Evolutionary conservation across 768 basidiomycete genomes (phyloP).

Genomic region (Pisolithus tinctorius): DNA sequence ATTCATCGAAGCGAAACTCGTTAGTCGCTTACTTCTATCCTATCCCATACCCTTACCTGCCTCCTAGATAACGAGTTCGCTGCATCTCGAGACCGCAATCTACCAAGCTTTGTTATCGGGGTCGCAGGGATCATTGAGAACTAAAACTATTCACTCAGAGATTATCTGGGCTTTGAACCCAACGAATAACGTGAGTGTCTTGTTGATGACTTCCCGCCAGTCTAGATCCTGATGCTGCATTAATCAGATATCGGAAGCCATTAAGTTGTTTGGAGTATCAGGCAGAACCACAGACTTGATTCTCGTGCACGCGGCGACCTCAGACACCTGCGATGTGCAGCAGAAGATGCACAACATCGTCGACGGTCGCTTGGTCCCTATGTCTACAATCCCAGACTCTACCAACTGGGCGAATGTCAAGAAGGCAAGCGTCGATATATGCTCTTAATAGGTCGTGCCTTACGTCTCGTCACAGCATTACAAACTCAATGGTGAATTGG

Average conservation of each 20-base stretch:
- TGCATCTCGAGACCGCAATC: constrained; percentile 81
- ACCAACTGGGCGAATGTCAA: constrained; percentile 72
- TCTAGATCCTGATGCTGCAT: neutral
- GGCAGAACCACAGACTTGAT: constrained; percentile 57
- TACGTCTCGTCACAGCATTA: constrained; percentile 43
- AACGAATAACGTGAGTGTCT: constrained; percentile 64
- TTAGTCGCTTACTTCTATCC: constrained; percentile 33
- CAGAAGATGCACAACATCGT: constrained; percentile 53
- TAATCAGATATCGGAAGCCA: constrained; percentile 76
- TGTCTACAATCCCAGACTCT: constrained; percentile 37
- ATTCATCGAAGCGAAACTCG: constrained; percentile 82
- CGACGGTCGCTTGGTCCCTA: constrained; percentile 44
- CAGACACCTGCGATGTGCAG: constrained; percentile 36
- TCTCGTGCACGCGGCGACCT: constrained; percentile 58
- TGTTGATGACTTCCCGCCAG: neutral
- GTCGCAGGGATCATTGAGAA: constrained; percentile 52
- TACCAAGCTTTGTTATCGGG: constrained; percentile 74
- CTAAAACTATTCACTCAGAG: constrained; percentile 88
- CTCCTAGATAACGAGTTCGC: constrained; percentile 66
- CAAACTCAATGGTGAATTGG: constrained; percentile 56
- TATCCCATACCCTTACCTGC: constrained; percentile 2
- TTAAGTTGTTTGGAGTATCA: constrained; percentile 80
- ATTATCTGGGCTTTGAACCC: constrained; percentile 84
- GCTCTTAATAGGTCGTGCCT: neutral
- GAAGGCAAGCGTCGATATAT: constrained; percentile 48